Conservation (phyloP, 2,329 filamentous ascomycete species). For the Alternaria panax region DNA sequence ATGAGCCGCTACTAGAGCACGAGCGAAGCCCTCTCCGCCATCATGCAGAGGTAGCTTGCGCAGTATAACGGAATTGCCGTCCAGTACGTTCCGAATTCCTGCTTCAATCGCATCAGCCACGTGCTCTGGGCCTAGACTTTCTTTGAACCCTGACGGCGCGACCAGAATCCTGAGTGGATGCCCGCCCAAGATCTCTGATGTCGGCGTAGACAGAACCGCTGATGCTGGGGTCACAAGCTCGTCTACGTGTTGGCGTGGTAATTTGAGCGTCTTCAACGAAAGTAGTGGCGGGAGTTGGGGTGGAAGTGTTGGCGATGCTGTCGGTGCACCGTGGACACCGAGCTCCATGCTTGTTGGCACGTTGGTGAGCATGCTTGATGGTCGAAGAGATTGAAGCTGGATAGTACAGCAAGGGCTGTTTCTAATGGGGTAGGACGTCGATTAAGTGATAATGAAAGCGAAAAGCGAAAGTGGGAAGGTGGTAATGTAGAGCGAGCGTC, state of each 20-base stretch:
- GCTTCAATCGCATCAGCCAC: constrained; percentile 61
- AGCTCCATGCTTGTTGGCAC: constrained; percentile 11
- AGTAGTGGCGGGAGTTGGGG: constrained; percentile 28
- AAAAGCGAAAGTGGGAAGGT: constrained; percentile 1
- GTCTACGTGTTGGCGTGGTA: constrained; percentile 26
- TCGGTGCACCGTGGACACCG: constrained; percentile 2
- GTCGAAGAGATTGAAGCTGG: not conserved
- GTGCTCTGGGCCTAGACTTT: constrained; percentile 58
- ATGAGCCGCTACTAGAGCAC: constrained; percentile 56
- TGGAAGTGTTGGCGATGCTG: constrained; percentile 9
- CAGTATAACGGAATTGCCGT: constrained; percentile 50
- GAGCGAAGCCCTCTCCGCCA: constrained; percentile 62
- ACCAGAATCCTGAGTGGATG: constrained; percentile 53
- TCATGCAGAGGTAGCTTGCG: constrained; percentile 61
- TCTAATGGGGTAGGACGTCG: not conserved
- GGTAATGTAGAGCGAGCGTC: constrained; percentile 15
- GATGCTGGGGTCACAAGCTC: constrained; percentile 28
- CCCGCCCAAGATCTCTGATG: constrained; percentile 28
- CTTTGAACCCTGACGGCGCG: constrained; percentile 63
- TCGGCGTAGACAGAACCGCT: constrained; percentile 26
- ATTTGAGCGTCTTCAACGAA: constrained; percentile 32
- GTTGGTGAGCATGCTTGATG: constrained; percentile 22
- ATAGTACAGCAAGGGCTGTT: not conserved
- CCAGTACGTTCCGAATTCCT: constrained; percentile 56
- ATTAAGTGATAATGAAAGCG: not conserved